Evolutionary conservation across 192 early-diverging fungal genomes (phyloP).

Genomic region (Coemansia sp.): DNA sequence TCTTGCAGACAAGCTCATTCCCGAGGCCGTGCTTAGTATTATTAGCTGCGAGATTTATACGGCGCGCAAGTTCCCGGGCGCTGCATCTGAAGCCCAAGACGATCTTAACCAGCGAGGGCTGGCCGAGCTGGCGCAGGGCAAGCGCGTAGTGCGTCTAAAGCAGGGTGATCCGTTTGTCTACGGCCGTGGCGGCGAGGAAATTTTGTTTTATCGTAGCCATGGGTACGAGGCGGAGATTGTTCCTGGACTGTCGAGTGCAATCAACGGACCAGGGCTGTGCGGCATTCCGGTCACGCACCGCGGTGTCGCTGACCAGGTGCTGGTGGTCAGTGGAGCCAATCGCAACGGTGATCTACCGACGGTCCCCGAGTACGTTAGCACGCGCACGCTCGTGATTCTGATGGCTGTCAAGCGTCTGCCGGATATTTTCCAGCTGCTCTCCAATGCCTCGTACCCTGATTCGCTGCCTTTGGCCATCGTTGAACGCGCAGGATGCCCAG

Average conservation of each 20-base stretch:
- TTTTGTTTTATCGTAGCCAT: slow-evolving; percentile 64
- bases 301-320: slow-evolving; percentile 80
- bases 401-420: slow-evolving; percentile 79
- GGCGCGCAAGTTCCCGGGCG: slow-evolving; percentile 68
- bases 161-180: slow-evolving; percentile 93
- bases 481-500: slow-evolving; percentile 75
- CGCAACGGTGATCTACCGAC: slow-evolving; percentile 74
- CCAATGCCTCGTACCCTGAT: slow-evolving; percentile 59
- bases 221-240: slow-evolving; percentile 72
- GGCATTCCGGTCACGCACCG: slow-evolving; percentile 85
- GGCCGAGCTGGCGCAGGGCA: slow-evolving; percentile 62
- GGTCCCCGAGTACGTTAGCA: slow-evolving; percentile 62
- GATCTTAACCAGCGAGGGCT: slow-evolving; percentile 73
- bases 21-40: slow-evolving; percentile 54
- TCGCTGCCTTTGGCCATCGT: slow-evolving; percentile 74
- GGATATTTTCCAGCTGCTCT: slow-evolving; percentile 62
- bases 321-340: slow-evolving; percentile 79
- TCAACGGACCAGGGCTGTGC: slow-evolving; percentile 71
- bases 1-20: slow-evolving; percentile 77
- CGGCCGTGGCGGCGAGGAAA: slow-evolving; percentile 89
- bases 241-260: slow-evolving; percentile 74
- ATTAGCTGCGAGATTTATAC: slow-evolving; percentile 59
- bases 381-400: slow-evolving; percentile 76
- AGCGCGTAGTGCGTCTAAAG: slow-evolving; percentile 82
- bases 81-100: slow-evolving; percentile 71